phyloP scores from a whole-genome alignment of 2,329 filamentous ascomycete species.

The Aspergillus candidus region DNA sequence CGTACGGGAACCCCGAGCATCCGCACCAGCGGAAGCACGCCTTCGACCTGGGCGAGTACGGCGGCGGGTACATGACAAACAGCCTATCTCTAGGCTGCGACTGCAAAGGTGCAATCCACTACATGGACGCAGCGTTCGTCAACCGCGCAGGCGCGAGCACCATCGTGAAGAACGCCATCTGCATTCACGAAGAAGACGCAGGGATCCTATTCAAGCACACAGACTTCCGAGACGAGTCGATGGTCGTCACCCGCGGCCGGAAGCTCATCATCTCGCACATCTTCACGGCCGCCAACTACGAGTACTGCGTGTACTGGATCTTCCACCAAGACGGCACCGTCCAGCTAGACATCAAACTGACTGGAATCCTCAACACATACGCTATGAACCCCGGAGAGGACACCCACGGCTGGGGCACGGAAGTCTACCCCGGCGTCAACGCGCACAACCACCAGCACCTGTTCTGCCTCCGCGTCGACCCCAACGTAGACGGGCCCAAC shows the following conservation, averaged over 20 bases:
- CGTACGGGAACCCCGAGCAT: constrained; percentile 43
- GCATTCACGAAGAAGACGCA: constrained; percentile 88
- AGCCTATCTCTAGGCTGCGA: constrained; percentile 43
- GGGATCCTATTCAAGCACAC: constrained; percentile 93
- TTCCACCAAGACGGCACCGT: constrained; percentile 90
- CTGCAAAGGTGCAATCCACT: constrained; percentile 63
- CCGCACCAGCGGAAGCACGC: constrained; percentile 46
- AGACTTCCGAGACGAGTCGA: constrained; percentile 85
- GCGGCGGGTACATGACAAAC: constrained; percentile 46
- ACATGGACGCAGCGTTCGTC: constrained; percentile 81
- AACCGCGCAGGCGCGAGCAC: constrained; percentile 68
- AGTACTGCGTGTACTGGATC: constrained; percentile 83
- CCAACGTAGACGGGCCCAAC: constrained; percentile 76
- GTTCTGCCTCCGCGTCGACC: constrained; percentile 82
- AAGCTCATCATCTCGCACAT: constrained; percentile 86
- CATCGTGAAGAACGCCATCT: constrained; percentile 88
- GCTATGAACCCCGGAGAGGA: constrained; percentile 73
- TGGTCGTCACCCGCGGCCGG: constrained; percentile 76
- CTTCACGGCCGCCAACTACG: constrained; percentile 94
- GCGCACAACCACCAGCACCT: constrained; percentile 95
- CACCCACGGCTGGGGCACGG: constrained; percentile 79
- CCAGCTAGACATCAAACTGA: constrained; percentile 86
- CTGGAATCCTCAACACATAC: constrained; percentile 90
- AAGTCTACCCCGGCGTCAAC: constrained; percentile 86
- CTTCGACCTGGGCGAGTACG: constrained; percentile 44